A percentile compares a stretch with the other conserved stretches of the same genome.
Evolutionary conservation across 176 grass and related monocot genomes (phyloP).

Genomic region (Urochloa ruziziensis): DNA sequence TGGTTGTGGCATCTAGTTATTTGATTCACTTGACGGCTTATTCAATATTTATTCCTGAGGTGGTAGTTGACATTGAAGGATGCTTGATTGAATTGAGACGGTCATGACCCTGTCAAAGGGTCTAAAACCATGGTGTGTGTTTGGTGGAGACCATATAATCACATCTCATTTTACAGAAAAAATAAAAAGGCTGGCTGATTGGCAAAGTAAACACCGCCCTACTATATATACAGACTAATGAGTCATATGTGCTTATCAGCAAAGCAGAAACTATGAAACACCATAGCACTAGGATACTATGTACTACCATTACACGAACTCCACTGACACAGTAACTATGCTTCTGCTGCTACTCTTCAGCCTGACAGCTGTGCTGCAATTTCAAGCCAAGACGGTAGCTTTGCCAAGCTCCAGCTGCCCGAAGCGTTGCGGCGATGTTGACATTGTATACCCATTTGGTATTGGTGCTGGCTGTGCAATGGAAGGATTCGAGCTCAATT

Average conservation of each 20-base stretch:
- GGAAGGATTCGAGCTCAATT: constrained; percentile 13
- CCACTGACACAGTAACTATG: not conserved
- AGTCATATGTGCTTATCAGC: not conserved
- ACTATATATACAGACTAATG: not conserved
- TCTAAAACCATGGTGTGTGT: not conserved
- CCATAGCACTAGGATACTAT: not conserved
- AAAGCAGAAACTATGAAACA: not conserved
- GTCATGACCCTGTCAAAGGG: not conserved
- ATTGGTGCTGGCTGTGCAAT: constrained; percentile 6
- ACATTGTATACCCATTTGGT: constrained; percentile 2
- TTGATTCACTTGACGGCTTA: not conserved
- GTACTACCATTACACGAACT: not conserved
- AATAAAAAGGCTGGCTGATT: not conserved
- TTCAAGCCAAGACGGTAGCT: not conserved
- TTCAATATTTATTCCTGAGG: too few species aligned
- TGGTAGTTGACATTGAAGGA: too few species aligned
- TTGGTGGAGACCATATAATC: not conserved
- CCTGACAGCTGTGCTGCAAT: not conserved
- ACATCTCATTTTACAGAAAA: too few species aligned
- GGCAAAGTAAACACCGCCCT: not conserved
- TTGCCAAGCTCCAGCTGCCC: constrained; percentile 6
- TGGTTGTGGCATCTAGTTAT: not conserved
- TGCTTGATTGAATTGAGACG: not conserved
- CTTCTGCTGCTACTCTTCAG: constrained; percentile 3
- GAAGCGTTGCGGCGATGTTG: not conserved